Conservation (phyloP, 805 yeast genomes). For the Wickerhamiella dianesei region DNA sequence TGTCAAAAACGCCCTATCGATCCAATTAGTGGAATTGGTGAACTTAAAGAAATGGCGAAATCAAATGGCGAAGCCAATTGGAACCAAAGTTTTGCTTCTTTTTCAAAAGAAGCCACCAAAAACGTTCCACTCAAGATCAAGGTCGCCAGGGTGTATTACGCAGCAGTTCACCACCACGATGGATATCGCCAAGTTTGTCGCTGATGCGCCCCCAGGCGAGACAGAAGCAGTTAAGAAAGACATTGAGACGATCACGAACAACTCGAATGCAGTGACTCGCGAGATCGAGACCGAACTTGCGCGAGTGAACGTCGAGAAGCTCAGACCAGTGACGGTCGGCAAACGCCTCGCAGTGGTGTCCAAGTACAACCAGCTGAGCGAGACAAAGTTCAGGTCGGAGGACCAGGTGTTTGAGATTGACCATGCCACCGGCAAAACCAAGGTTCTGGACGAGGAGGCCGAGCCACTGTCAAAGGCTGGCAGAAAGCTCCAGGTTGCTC, state of each 20-base stretch:
- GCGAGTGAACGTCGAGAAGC: slow-evolving; percentile 28
- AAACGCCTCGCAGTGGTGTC: slow-evolving; percentile 14
- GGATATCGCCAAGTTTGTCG: slow-evolving; percentile 24
- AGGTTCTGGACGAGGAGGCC: slow-evolving; percentile 9
- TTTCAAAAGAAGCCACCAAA: too few relatives aligned
- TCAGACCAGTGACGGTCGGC: slow-evolving; percentile 16
- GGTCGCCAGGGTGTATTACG: too few relatives aligned
- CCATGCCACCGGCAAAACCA: slow-evolving; percentile 16
- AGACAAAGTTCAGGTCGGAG: slow-evolving; percentile 19
- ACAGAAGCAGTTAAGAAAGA: slow-evolving; percentile 32
- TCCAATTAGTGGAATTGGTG: too few relatives aligned
- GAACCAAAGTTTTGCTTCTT: too few relatives aligned
- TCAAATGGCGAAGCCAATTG: too few relatives aligned
- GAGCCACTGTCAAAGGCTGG: slow-evolving; percentile 4
- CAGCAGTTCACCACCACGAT: neutral
- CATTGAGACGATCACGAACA: slow-evolving; percentile 23
- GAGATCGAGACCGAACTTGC: slow-evolving; percentile 24
- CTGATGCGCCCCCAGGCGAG: slow-evolving; percentile 48
- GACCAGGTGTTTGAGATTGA: slow-evolving; percentile 21
- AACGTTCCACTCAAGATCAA: too few relatives aligned
- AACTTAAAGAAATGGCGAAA: too few relatives aligned
- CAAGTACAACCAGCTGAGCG: slow-evolving; percentile 14
- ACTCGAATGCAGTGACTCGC: slow-evolving; percentile 10
- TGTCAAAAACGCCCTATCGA: too few relatives aligned
- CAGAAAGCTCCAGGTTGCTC: slow-evolving; percentile 16